phyloP scores from a whole-genome alignment of 352 stramenopile species.

The Phytophthora litchii region DNA sequence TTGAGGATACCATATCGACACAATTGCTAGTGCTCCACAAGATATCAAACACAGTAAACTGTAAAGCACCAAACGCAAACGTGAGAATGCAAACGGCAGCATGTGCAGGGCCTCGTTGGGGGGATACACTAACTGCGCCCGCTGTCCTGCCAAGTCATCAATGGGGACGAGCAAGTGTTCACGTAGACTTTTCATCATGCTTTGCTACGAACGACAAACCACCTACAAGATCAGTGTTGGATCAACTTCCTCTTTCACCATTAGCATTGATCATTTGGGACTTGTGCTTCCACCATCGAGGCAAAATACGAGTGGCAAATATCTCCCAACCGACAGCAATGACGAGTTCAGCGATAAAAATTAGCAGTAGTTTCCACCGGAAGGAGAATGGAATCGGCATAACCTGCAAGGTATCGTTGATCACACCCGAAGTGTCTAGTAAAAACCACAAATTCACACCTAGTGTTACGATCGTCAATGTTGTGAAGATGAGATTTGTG shows the following conservation, averaged over 20 bases:
- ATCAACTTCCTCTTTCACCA: too few species aligned
- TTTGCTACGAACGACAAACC: too few species aligned
- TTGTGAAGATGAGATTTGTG: conserved; percentile 48
- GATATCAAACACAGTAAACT: conserved; percentile 34
- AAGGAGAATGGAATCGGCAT: conserved; percentile 46
- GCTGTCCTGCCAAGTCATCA: conserved; percentile 41
- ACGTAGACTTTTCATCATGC: conserved; percentile 48
- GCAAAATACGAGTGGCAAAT: conserved; percentile 31
- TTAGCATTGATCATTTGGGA: too few species aligned
- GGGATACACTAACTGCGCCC: conserved; percentile 47
- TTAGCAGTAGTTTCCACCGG: conserved; percentile 45
- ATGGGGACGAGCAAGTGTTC: conserved; percentile 55
- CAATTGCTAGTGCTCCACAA: conserved; percentile 37
- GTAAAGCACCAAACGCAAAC: conserved; percentile 40
- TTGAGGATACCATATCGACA: conserved; percentile 64
- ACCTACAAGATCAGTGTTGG: too few species aligned
- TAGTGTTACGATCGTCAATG: conserved; percentile 30
- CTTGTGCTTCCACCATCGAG: too few species aligned
- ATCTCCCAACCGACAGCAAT: conserved; percentile 34
- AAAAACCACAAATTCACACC: conserved; percentile 61
- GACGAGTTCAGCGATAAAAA: conserved; percentile 48
- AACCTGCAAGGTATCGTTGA: conserved; percentile 53
- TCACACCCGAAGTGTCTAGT: conserved; percentile 41
- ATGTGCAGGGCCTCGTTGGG: conserved; percentile 45
- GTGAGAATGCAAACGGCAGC: conserved; percentile 45